phyloP scores from a whole-genome alignment of 2,329 filamentous ascomycete species.

The Aspergillus tubingensis region DNA sequence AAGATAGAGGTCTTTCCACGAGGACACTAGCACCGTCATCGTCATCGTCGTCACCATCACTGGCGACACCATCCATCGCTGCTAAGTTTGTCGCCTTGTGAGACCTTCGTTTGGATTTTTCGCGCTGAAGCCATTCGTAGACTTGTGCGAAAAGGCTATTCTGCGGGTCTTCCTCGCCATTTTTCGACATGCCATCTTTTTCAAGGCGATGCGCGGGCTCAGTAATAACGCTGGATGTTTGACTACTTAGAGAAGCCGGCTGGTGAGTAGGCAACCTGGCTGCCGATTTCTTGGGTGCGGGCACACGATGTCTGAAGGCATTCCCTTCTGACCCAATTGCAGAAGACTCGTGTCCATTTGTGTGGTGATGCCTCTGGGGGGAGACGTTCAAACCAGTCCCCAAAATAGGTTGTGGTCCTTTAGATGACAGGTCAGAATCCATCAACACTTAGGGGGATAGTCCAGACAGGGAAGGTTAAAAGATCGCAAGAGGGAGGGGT shows the following conservation, averaged over 20 bases:
- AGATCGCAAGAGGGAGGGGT: not conserved
- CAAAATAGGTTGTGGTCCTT: constrained; percentile 30
- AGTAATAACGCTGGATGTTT: constrained; percentile 27
- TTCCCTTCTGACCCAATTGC: constrained; percentile 24
- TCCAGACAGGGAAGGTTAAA: not conserved
- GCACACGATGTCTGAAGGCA: constrained; percentile 31
- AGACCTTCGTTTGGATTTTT: constrained; percentile 67
- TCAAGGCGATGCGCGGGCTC: constrained; percentile 29
- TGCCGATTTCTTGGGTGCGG: constrained; percentile 30
- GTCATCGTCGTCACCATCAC: constrained; percentile 27
- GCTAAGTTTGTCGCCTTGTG: constrained; percentile 53
- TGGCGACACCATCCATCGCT: constrained; percentile 44
- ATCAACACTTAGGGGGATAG: constrained; percentile 13
- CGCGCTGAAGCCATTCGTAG: constrained; percentile 78
- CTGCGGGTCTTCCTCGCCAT: constrained; percentile 35
- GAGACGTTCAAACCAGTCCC: constrained; percentile 31
- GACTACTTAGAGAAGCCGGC: constrained; percentile 31
- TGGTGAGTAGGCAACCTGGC: constrained; percentile 28
- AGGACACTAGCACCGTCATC: constrained; percentile 25
- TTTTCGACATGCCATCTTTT: constrained; percentile 27
- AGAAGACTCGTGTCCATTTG: constrained; percentile 22
- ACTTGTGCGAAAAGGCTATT: constrained; percentile 68
- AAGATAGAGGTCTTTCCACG: constrained; percentile 52
- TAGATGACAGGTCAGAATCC: constrained; percentile 30
- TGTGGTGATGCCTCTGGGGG: constrained; percentile 25